Percentiles rank a stretch among this genome's conserved stretches.
phyloP scores from a whole-genome alignment of 495 filamentous ascomycete species.

The Penicillium lagena region DNA sequence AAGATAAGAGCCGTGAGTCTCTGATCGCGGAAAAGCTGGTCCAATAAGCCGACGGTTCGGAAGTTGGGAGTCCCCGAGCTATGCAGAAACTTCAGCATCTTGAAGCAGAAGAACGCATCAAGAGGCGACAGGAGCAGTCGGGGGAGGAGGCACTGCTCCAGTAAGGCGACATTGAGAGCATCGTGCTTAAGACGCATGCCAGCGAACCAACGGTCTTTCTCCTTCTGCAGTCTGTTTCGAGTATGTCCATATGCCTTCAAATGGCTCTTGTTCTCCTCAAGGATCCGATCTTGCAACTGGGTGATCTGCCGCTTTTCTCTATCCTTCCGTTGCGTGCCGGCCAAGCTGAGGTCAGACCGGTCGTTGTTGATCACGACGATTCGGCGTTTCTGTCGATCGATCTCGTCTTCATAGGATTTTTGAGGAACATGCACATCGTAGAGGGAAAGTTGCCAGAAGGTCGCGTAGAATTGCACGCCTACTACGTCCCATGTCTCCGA shows the following conservation, averaged over 20 bases:
- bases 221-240: conserved; percentile 58
- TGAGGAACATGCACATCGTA: conserved; percentile 71
- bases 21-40: conserved; percentile 76
- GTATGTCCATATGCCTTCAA: conserved; percentile 58
- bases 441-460: conserved; percentile 87
- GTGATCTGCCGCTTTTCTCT: conserved; percentile 53
- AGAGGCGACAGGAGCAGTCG: conserved; percentile 74
- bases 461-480: conserved; percentile 73
- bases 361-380: conserved; percentile 59
- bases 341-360: conserved; percentile 60
- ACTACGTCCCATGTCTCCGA: conserved; percentile 57
- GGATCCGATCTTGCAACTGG: conserved; percentile 54
- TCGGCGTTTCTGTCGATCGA: conserved; percentile 52
- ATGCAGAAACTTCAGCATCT: conserved; percentile 81
- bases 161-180: conserved; percentile 61
- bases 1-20: conserved; percentile 76
- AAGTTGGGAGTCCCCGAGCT: conserved; percentile 76
- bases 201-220: conserved; percentile 77
- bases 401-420: conserved; percentile 68
- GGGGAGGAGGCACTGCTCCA: conserved; percentile 88
- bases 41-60: conserved; percentile 75
- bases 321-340: conserved; percentile 57
- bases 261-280: conserved; percentile 63
- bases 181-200: conserved; percentile 55
- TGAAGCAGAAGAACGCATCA: conserved; percentile 82